Conservation (phyloP, 164 flowering plant species). For the Sedum album region DNA sequence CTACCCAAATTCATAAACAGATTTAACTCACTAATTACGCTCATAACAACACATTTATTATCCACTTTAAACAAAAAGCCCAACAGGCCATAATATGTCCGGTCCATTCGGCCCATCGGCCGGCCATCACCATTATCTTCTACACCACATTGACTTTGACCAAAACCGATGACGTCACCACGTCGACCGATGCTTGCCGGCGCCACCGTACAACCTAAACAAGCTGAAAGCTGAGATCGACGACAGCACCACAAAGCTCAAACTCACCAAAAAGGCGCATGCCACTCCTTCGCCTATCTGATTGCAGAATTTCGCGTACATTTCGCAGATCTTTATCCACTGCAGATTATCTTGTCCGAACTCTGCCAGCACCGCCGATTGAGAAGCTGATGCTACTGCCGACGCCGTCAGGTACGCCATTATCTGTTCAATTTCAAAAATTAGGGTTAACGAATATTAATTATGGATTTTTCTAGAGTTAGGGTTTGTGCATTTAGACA, state of each 20-base stretch:
- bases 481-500: not conserved
- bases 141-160: not conserved
- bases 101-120: not conserved
- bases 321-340: slow-evolving; percentile 80
- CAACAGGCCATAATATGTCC: not conserved
- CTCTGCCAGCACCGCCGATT: slow-evolving; percentile 57
- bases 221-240: slow-evolving; percentile 81
- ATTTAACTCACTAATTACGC: not conserved
- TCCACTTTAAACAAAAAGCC: not conserved
- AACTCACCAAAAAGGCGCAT: slow-evolving; percentile 41
- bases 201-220: slow-evolving; percentile 68
- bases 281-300: slow-evolving; percentile 85
- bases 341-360: slow-evolving; percentile 64
- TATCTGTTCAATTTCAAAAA: slow-evolving; percentile 28
- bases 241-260: slow-evolving; percentile 50
- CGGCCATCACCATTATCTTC: not conserved
- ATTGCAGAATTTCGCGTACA: slow-evolving; percentile 80
- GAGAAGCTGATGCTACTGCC: slow-evolving; percentile 66
- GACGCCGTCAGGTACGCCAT: slow-evolving; percentile 69
- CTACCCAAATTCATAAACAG: no score
- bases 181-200: not conserved
- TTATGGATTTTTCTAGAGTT: not conserved
- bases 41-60: not conserved
- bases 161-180: not conserved
- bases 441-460: not conserved